These are phyloP conservation scores for Backusella sp. DNA, from an alignment of 192 early-diverging fungal genomes.

Conservation along the genomic window DNA sequence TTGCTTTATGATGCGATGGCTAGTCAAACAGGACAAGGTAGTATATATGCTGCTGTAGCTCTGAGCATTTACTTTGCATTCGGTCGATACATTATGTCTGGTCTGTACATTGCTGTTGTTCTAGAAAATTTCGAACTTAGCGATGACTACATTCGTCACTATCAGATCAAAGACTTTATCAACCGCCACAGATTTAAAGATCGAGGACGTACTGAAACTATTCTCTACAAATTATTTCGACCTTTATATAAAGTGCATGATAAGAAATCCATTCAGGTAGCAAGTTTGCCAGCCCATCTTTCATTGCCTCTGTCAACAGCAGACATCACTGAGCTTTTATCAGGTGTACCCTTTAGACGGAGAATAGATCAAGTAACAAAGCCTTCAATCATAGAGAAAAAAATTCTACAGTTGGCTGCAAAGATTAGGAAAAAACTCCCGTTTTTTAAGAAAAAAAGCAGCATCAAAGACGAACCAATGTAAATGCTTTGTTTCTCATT, in stretches of 20 bases:
- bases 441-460: not conserved
- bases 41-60: slow-evolving; percentile 42
- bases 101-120: slow-evolving; percentile 57
- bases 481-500: not conserved
- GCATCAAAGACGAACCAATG: not conserved
- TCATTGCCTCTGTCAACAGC: not conserved
- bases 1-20: slow-evolving; percentile 50
- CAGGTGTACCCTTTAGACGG: not conserved
- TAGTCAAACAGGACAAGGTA: slow-evolving; percentile 34
- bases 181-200: slow-evolving; percentile 13
- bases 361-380: not conserved
- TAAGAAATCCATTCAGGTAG: slow-evolving; percentile 9
- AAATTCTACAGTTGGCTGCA: not conserved
- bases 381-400: not conserved
- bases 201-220: slow-evolving; percentile 9
- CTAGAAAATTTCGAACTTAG: slow-evolving; percentile 59
- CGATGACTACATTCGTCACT: slow-evolving; percentile 41
- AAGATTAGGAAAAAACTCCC: not conserved
- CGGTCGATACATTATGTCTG: slow-evolving; percentile 51
- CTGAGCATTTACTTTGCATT: slow-evolving; percentile 45
- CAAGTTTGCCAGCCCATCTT: slow-evolving; percentile 10
- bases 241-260: slow-evolving; percentile 12
- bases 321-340: not conserved
- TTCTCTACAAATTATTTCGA: slow-evolving; percentile 15
- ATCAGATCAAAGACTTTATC: slow-evolving; percentile 34